Evolutionary conservation across 306 rosid genomes (phyloP).

Genomic region (Senna siamea): DNA sequence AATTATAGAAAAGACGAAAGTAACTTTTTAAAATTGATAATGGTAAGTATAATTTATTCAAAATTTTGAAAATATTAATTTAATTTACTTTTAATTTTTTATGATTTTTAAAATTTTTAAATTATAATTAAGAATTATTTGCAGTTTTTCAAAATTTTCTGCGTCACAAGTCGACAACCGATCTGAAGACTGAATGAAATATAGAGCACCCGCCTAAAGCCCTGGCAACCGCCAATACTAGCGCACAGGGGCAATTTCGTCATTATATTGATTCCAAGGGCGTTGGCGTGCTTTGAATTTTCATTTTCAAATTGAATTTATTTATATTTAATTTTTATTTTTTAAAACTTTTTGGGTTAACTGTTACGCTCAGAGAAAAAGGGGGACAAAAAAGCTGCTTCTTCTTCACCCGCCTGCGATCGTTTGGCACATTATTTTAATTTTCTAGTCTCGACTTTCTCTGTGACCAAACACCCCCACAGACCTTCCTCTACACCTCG

Average conservation of each 20-base stretch:
- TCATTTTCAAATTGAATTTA: conserved; percentile 30
- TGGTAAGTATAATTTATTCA: too few species aligned
- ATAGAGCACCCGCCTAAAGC: neutral
- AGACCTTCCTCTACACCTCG: conserved; percentile 21
- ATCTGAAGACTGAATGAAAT: too few species aligned
- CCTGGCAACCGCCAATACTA: neutral
- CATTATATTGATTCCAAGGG: neutral
- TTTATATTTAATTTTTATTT: neutral
- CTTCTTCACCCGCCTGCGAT: conserved; percentile 51
- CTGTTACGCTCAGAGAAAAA: conserved; percentile 32
- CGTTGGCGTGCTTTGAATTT: neutral
- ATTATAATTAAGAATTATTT: too few species aligned
- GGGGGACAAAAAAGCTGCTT: conserved; percentile 57
- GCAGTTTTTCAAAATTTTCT: too few species aligned
- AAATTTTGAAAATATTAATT: too few species aligned
- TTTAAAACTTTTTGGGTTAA: neutral
- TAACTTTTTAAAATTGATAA: too few species aligned
- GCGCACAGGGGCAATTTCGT: conserved; percentile 37
- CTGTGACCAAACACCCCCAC: conserved; percentile 56
- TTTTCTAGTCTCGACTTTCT: conserved; percentile 54
- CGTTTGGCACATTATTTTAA: conserved; percentile 39
- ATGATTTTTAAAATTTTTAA: too few species aligned
- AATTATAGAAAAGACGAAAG: too few species aligned
- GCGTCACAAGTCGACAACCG: neutral
- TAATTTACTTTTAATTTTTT: too few species aligned